Conservation (phyloP, 768 basidiomycete genomes). For the Postia placenta region DNA sequence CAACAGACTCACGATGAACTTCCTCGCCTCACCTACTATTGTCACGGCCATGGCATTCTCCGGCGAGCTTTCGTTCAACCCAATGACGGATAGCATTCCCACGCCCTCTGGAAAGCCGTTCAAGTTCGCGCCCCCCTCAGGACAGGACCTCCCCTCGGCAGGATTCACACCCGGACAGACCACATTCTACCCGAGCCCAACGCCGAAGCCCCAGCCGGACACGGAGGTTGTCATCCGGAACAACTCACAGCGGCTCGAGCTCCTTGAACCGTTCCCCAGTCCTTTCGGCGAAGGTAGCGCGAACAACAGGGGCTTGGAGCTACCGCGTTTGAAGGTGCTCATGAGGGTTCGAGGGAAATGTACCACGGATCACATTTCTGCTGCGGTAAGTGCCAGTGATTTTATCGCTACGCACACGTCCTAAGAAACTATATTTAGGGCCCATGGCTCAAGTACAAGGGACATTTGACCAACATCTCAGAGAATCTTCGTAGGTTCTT, state of each 20-base stretch:
- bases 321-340: conserved; percentile 77
- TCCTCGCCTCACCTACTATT: conserved; percentile 93
- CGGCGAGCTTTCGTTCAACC: conserved; percentile 91
- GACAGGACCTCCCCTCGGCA: conserved; percentile 73
- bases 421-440: too few relatives aligned
- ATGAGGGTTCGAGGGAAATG: conserved; percentile 97
- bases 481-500: conserved; percentile 78
- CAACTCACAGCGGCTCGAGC: conserved; percentile 79
- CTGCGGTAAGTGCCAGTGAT: conserved; percentile 54
- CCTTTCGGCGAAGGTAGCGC: conserved; percentile 52
- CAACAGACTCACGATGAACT: conserved; percentile 92
- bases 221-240: conserved; percentile 73
- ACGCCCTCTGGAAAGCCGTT: conserved; percentile 71
- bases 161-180: conserved; percentile 76
- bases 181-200: conserved; percentile 73
- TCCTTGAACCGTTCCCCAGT: conserved; percentile 77
- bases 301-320: conserved; percentile 56
- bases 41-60: conserved; percentile 98
- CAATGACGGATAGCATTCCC: conserved; percentile 66
- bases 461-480: conserved; percentile 92
- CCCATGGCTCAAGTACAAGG: conserved; percentile 98
- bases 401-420: too few relatives aligned
- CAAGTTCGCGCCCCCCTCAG: conserved; percentile 78
- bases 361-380: conserved; percentile 98
- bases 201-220: conserved; percentile 69